These are phyloP conservation scores for Irpex lacteus DNA, from an alignment of 1,284 basidiomycete species.

Conservation along the genomic window DNA sequence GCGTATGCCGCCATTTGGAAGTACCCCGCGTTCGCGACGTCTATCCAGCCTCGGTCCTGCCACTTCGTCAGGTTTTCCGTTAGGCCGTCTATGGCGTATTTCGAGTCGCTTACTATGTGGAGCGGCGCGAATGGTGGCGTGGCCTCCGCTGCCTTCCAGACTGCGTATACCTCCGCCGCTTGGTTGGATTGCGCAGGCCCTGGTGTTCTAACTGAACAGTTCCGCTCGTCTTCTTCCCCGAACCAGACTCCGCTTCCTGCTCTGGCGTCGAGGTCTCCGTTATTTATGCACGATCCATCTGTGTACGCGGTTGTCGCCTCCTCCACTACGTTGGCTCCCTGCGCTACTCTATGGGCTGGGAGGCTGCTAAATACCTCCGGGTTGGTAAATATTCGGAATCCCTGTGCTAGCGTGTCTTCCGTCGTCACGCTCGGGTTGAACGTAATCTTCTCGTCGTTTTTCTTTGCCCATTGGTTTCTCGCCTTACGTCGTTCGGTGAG, in stretches of 20 bases:
- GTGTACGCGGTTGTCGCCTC: conserved; percentile 23
- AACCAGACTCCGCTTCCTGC: neutral
- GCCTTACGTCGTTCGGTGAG: too few relatives aligned
- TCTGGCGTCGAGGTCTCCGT: conserved; percentile 7
- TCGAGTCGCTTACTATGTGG: conserved; percentile 8
- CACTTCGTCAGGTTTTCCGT: conserved; percentile 4
- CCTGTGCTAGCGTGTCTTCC: neutral
- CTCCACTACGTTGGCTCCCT: neutral
- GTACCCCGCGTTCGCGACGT: neutral
- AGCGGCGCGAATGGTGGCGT: conserved; percentile 2
- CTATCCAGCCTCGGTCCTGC: conserved; percentile 8
- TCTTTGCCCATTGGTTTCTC: too few relatives aligned
- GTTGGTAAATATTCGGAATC: neutral
- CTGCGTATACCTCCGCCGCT: neutral
- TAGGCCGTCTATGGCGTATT: conserved; percentile 7
- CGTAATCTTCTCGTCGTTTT: too few relatives aligned
- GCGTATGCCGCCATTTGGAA: neutral
- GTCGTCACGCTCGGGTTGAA: too few relatives aligned
- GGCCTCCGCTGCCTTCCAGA: neutral
- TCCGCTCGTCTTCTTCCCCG: neutral
- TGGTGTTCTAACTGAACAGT: neutral
- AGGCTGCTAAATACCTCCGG: neutral
- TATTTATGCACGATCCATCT: conserved; percentile 25
- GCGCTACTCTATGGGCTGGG: neutral
- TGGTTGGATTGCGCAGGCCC: neutral